Evolutionary conservation across 345 rosid genomes (phyloP).

Genomic region (Brassica incana): DNA sequence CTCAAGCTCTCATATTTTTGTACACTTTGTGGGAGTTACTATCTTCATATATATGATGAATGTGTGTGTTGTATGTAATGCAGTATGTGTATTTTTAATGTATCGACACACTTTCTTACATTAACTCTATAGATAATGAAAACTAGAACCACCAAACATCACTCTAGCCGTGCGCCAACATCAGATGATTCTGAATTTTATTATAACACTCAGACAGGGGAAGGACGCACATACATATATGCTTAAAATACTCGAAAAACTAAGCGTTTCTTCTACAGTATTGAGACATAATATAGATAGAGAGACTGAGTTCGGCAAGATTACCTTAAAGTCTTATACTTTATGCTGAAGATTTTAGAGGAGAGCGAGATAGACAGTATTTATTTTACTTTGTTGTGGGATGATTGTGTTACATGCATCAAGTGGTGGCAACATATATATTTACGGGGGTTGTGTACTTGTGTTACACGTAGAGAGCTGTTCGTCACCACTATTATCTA

Average conservation of each 20-base stretch:
- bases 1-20: constrained; percentile 3
- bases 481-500: background rate
- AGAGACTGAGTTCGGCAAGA: background rate
- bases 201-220: background rate
- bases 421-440: background rate
- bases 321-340: background rate
- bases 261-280: background rate
- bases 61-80: constrained; percentile 9
- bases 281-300: background rate
- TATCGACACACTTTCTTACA: background rate
- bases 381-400: background rate
- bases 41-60: background rate
- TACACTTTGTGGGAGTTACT: background rate
- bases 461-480: background rate
- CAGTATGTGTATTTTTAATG: background rate
- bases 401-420: background rate
- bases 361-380: background rate
- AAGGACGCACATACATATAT: background rate
- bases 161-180: background rate
- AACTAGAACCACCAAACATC: background rate
- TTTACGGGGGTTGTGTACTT: background rate
- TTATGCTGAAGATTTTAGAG: background rate
- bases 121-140: background rate
- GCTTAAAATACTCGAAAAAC: background rate
- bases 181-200: background rate